Evolutionary conservation across 148 eudicot species (phyloP), one percentile per base, ranked within the genome.

Genomic region (Mesembryanthemum crystallinum): DNA sequence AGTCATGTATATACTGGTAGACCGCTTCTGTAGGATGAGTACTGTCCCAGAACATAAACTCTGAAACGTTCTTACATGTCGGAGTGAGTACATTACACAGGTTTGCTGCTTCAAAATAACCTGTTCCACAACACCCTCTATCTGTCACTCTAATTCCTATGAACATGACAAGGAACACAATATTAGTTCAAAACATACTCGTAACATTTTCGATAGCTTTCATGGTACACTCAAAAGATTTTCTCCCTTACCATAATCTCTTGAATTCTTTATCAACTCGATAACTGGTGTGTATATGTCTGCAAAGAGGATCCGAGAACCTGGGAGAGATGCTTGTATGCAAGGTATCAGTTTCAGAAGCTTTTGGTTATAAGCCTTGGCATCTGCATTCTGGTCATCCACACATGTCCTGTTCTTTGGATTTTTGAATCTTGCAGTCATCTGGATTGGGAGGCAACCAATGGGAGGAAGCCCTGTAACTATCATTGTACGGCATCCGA

Each of bases 91-190:
- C 65, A 59, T 79, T 82, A 67, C 92, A 87, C 0, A 82, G 63
- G 64, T 75, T 83, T 54, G 84, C 91, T 54, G 80, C 78, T 78
- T 87, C 96, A 15, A 84, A 20, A 23, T 86, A 64, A 59, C 90
- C 92, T 37, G 89, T 86, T 11, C 92, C 91, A n/a, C 92, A 91
- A 68, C 92, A 91, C 25, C 88, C 91, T 74, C 78, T 80, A 32
- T 55, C 13, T n/a, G 82, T 81, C 61, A 86, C 85, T 47, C 21
- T 43, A 54, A 89, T 80, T n/a, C 87, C 92, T 89, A 85, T 71
- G 25, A 68, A 30, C 17, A 54, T 32, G 11, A 10, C 63, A 13
- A 27, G 2, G 32, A 15, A 69, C n/a, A 67, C 17, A 58, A 43
- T 67, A n/a, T 77, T 73, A 69, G 61, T 33, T 43, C n/a, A 76